Conservation (phyloP, 2,329 filamentous ascomycete species). For the Epichloe bromicola region DNA sequence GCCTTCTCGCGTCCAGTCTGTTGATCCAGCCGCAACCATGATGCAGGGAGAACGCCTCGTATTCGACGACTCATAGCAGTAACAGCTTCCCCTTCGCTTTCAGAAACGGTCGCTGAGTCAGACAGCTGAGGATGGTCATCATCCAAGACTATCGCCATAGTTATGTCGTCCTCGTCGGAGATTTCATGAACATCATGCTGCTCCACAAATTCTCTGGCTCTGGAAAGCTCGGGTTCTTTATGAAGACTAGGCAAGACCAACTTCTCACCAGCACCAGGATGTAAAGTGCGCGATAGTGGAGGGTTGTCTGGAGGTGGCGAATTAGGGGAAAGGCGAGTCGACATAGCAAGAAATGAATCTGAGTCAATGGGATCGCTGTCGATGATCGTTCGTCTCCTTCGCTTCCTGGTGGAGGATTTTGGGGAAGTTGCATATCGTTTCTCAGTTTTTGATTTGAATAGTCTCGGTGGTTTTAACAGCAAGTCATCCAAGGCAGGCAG, state of each 20-base stretch:
- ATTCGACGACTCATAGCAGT: conserved; percentile 33
- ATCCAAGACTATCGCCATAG: background rate
- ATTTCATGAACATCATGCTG: background rate
- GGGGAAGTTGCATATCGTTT: conserved; percentile 15
- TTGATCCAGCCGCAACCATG: conserved; percentile 50
- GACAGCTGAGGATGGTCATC: background rate
- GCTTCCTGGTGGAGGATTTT: conserved; percentile 17
- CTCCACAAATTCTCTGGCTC: background rate
- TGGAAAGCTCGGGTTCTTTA: background rate
- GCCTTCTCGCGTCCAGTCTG: conserved; percentile 22
- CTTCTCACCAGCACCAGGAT: background rate
- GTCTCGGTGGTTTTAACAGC: conserved; percentile 11
- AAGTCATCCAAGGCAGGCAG: conserved; percentile 25
- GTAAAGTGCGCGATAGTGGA: background rate
- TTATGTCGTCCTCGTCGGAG: background rate
- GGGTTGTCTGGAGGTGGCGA: background rate
- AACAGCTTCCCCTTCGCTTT: conserved; percentile 29
- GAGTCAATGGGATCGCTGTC: conserved; percentile 20
- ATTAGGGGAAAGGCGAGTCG: background rate
- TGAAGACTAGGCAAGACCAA: background rate
- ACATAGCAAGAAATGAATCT: background rate
- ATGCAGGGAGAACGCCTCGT: conserved; percentile 51
- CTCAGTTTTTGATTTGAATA: conserved; percentile 4
- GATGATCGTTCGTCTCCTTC: conserved; percentile 17
- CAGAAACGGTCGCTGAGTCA: conserved; percentile 18